Evolutionary conservation across 805 yeast genomes (phyloP).

Genomic region (Myxozyma vanderwaltii): DNA sequence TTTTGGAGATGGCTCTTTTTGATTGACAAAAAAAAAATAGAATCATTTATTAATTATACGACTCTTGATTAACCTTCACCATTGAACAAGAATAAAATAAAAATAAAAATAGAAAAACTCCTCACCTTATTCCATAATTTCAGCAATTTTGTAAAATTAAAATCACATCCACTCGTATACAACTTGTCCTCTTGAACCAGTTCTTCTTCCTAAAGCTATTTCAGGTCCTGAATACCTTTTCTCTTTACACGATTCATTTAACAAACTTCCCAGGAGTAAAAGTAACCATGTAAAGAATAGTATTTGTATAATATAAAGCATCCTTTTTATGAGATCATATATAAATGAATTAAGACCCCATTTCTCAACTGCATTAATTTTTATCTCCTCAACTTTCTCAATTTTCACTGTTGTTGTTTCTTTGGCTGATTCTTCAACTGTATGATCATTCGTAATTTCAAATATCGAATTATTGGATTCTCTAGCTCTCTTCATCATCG

Average conservation of each 20-base stretch:
- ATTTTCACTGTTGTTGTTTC: background rate
- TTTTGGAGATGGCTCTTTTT: background rate
- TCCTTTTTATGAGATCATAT: background rate
- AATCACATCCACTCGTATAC: background rate
- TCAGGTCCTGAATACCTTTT: background rate
- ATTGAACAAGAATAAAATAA: no score
- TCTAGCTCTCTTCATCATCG: background rate
- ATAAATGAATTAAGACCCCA: background rate
- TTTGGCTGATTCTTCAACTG: background rate
- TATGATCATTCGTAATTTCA: background rate
- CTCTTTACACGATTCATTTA: background rate
- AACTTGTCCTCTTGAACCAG: background rate
- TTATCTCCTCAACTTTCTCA: background rate
- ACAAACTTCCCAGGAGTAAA: no score
- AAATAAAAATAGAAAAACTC: background rate
- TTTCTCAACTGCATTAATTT: background rate
- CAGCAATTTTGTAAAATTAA: no score
- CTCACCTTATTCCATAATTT: background rate
- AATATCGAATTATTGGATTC: background rate
- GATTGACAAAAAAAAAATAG: background rate
- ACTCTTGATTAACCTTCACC: background rate
- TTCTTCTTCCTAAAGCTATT: conserved; percentile 6
- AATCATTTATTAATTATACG: no score
- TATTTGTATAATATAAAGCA: no score
- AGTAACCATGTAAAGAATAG: no score